phyloP scores from a whole-genome alignment of 805 yeast species.

The Wickerhamomyces xylosicus region DNA sequence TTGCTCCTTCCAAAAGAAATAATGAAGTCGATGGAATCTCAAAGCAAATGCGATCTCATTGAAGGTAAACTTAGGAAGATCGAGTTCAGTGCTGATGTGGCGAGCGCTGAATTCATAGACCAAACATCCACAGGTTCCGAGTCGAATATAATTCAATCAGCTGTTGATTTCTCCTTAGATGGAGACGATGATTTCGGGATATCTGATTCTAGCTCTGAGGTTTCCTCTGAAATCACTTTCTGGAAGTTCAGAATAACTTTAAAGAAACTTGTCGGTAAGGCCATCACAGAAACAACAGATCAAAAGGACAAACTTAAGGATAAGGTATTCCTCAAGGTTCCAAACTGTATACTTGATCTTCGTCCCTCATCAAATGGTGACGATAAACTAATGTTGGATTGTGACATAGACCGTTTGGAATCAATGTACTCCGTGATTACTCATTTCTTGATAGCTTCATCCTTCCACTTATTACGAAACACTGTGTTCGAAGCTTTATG shows the following conservation, averaged over 20 bases:
- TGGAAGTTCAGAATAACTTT: constrained; percentile 7
- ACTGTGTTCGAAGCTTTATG: constrained; percentile 21
- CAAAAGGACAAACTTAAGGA: constrained; percentile 16
- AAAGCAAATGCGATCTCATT: constrained; percentile 28
- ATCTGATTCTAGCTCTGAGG: constrained; percentile 13
- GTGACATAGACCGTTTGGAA: constrained; percentile 20
- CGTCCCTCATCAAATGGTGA: constrained; percentile 11
- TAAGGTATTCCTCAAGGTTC: constrained; percentile 23
- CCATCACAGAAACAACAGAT: constrained; percentile 24
- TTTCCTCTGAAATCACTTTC: constrained; percentile 2
- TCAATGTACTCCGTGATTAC: constrained; percentile 29
- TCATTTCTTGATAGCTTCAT: constrained; percentile 35
- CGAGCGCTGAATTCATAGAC: constrained; percentile 1
- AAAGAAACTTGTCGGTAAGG: constrained; percentile 16
- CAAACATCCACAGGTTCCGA: constrained; percentile 12
- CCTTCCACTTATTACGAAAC: constrained; percentile 33
- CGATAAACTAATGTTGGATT: constrained; percentile 16
- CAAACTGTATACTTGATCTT: constrained; percentile 17
- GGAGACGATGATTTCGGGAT: constrained; percentile 21
- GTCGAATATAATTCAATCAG: constrained; percentile 6
- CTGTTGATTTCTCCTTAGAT: constrained; percentile 17
- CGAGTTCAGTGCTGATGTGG: constrained; percentile 17
- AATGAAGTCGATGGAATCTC: constrained; percentile 22
- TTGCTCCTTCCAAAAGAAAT: constrained; percentile 30
- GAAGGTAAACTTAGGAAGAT: constrained; percentile 28